These are phyloP conservation scores for Hansenula sp. DNA, from an alignment of 1,139 yeast species.

Conservation along the genomic window DNA sequence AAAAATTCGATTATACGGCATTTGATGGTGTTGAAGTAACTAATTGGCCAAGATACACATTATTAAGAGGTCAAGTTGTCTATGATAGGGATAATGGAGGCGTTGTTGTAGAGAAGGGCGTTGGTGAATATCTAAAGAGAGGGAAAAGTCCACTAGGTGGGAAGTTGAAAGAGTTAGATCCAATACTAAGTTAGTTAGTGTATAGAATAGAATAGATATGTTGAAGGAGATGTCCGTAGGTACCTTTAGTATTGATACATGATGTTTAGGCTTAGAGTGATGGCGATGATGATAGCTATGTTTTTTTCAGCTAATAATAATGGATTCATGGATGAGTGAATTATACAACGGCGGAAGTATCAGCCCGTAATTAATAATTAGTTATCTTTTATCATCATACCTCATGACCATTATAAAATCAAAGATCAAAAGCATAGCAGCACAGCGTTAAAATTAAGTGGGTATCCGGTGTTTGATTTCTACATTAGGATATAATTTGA, in stretches of 20 bases:
- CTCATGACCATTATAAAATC: no score
- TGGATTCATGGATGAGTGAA: no score
- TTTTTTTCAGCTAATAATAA: no score
- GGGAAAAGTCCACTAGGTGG: constrained; percentile 13
- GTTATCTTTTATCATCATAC: no score
- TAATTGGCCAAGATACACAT: constrained; percentile 44
- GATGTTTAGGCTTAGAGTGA: not conserved
- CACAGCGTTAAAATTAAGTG: no score
- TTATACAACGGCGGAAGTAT: no score
- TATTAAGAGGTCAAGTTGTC: constrained; percentile 34
- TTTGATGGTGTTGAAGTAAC: constrained; percentile 37
- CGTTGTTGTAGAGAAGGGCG: constrained; percentile 9
- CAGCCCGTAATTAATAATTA: no score
- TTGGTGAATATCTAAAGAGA: constrained; percentile 23
- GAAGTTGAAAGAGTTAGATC: constrained; percentile 3
- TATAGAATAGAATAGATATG: not conserved
- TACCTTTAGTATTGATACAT: not conserved
- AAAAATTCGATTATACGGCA: constrained; percentile 42
- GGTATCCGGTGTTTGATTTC: no score
- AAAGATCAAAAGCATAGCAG: no score
- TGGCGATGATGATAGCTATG: no score
- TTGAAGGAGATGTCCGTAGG: not conserved
- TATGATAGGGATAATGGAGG: constrained; percentile 27
- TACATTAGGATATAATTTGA: no score
- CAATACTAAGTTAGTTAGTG: not conserved